A percentile compares a stretch with the other conserved stretches of the same genome.
phyloP scores from a whole-genome alignment of 2,329 filamentous ascomycete species.

The Aspergillus sp. region DNA sequence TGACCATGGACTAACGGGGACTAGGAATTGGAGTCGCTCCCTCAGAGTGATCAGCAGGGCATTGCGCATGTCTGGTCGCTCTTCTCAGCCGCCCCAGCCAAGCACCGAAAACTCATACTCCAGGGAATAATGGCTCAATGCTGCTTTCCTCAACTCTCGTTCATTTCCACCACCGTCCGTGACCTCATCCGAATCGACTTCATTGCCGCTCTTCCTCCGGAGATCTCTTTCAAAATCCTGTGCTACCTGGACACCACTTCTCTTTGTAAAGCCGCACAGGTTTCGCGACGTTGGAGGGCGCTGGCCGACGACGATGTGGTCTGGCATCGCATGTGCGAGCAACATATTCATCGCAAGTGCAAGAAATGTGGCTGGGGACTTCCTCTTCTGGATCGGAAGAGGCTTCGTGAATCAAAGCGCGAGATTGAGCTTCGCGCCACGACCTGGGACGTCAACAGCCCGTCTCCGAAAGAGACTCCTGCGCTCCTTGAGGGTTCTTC shows the following conservation, averaged over 20 bases:
- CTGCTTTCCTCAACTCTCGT: slow-evolving; percentile 95
- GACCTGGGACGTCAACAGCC: slow-evolving; percentile 58
- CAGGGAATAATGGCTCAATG: slow-evolving; percentile 95
- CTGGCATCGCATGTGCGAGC: slow-evolving; percentile 98
- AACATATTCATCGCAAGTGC: slow-evolving; percentile 92
- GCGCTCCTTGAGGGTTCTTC: slow-evolving; percentile 5
- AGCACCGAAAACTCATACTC: slow-evolving; percentile 93
- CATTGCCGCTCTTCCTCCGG: slow-evolving; percentile 79
- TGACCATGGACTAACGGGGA: slow-evolving; percentile 6
- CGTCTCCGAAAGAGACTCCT: slow-evolving; percentile 43
- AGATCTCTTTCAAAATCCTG: slow-evolving; percentile 91
- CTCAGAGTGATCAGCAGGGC: slow-evolving; percentile 84
- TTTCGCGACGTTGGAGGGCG: slow-evolving; percentile 82
- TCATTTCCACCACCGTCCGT: slow-evolving; percentile 83
- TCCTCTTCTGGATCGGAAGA: slow-evolving; percentile 83
- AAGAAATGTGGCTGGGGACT: slow-evolving; percentile 95
- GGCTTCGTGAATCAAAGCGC: slow-evolving; percentile 80
- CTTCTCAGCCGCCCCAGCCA: slow-evolving; percentile 91
- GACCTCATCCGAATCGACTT: slow-evolving; percentile 99
- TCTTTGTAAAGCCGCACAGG: slow-evolving; percentile 92
- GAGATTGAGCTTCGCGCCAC: slow-evolving; percentile 73
- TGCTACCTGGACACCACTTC: slow-evolving; percentile 91
- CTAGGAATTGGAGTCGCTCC: slow-evolving; percentile 78
- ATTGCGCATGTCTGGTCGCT: slow-evolving; percentile 98
- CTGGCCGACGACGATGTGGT: slow-evolving; percentile 97